Conservation (phyloP, 2,329 filamentous ascomycete genomes). For the Cladobotryum mycophilum region DNA sequence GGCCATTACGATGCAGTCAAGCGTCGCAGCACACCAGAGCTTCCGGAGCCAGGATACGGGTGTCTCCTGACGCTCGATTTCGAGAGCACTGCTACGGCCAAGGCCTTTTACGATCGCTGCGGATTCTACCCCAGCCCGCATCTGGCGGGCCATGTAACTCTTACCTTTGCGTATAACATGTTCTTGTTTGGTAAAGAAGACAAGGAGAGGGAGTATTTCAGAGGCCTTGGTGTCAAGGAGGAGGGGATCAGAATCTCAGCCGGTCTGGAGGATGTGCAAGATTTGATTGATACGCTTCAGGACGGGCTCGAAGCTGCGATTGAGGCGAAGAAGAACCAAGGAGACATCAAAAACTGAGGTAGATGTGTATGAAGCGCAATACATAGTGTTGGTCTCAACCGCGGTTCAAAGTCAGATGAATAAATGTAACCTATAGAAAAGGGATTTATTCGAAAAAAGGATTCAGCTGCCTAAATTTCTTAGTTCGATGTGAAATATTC, state of each 20-base stretch:
- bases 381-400: too few species aligned
- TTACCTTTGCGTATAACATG: slow-evolving; percentile 43
- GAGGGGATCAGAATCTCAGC: slow-evolving; percentile 41
- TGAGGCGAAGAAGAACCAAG: slow-evolving; percentile 1
- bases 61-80: slow-evolving; percentile 50
- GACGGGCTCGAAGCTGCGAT: slow-evolving; percentile 14
- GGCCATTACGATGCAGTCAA: slow-evolving; percentile 29
- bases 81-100: slow-evolving; percentile 30
- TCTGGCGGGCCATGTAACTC: slow-evolving; percentile 46
- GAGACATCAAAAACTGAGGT: too few species aligned
- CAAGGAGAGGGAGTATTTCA: slow-evolving; percentile 31
- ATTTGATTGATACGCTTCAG: slow-evolving; percentile 34
- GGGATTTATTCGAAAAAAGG: too few species aligned
- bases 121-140: slow-evolving; percentile 47
- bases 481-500: too few species aligned
- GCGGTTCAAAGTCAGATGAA: too few species aligned
- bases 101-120: slow-evolving; percentile 44
- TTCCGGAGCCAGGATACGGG: slow-evolving; percentile 46
- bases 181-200: slow-evolving; percentile 35
- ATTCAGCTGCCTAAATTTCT: too few species aligned
- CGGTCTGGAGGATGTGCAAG: slow-evolving; percentile 39
- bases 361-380: not conserved
- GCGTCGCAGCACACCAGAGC: slow-evolving; percentile 34
- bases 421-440: too few species aligned
- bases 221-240: slow-evolving; percentile 30